Evolutionary conservation across 2,329 filamentous ascomycete genomes (phyloP).

Genomic region (Penicillium sumatraense): DNA sequence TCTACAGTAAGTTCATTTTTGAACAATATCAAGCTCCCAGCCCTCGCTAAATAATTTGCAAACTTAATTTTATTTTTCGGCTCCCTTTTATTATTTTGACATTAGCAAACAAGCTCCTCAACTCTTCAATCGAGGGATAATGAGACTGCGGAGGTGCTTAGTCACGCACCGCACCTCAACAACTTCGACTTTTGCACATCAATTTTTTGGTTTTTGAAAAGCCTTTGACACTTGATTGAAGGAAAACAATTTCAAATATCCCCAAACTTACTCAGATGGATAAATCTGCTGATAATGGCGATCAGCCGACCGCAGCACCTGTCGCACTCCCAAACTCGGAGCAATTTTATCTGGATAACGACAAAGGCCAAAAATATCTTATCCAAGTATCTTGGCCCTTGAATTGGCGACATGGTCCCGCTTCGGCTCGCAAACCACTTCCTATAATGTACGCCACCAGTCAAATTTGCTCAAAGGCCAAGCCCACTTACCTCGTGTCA

Average conservation of each 20-base stretch:
- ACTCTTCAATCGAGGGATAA: too few species aligned
- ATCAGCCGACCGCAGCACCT: background rate
- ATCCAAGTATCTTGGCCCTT: conserved; percentile 30
- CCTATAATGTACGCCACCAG: conserved; percentile 10
- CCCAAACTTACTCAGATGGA: background rate
- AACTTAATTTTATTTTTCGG: too few species aligned
- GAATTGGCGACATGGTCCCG: conserved; percentile 13
- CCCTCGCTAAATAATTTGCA: too few species aligned
- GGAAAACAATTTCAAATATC: background rate
- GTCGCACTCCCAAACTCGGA: conserved; percentile 20
- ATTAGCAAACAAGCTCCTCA: too few species aligned
- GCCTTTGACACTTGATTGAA: background rate
- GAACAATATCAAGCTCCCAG: too few species aligned
- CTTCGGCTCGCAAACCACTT: background rate
- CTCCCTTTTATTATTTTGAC: too few species aligned
- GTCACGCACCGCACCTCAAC: too few species aligned
- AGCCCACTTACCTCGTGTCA: background rate
- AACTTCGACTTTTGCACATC: too few species aligned
- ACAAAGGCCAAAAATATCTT: conserved; percentile 18
- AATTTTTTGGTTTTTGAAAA: too few species aligned
- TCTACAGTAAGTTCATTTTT: too few species aligned
- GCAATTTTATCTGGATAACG: conserved; percentile 22
- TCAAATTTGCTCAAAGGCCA: background rate
- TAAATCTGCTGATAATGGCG: background rate
- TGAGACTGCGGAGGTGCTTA: too few species aligned